phyloP scores from a whole-genome alignment of 2,329 filamentous ascomycete species.

The Rhynchosporium secalis region DNA sequence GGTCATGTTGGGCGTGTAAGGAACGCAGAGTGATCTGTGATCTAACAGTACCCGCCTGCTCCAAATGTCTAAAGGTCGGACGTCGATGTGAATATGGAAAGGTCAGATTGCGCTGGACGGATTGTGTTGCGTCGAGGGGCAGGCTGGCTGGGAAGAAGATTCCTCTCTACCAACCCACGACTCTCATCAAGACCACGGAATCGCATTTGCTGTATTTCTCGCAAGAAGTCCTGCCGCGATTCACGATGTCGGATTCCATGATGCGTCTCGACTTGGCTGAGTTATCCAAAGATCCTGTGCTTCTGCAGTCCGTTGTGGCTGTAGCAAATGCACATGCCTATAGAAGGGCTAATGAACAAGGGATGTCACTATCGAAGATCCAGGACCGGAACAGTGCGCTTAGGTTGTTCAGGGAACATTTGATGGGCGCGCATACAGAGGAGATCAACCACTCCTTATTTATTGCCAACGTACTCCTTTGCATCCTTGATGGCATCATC shows the following conservation, averaged over 20 bases:
- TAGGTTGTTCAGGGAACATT: slow-evolving; percentile 40
- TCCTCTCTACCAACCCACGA: slow-evolving; percentile 35
- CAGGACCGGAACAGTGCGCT: slow-evolving; percentile 35
- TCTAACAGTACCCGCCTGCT: slow-evolving; percentile 42
- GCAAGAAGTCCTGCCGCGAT: slow-evolving; percentile 35
- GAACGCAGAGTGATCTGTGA: slow-evolving; percentile 48
- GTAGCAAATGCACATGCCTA: slow-evolving; percentile 35
- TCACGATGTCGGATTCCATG: slow-evolving; percentile 36
- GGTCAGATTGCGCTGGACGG: slow-evolving; percentile 46
- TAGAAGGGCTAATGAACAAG: slow-evolving; percentile 29
- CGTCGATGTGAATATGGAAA: slow-evolving; percentile 43
- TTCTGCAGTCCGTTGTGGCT: slow-evolving; percentile 33
- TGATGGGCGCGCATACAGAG: slow-evolving; percentile 40
- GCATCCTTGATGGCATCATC: slow-evolving; percentile 41
- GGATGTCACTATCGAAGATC: slow-evolving; percentile 31
- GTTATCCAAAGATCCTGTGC: slow-evolving; percentile 32
- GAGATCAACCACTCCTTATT: slow-evolving; percentile 41
- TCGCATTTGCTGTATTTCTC: slow-evolving; percentile 37
- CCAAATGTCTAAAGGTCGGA: slow-evolving; percentile 41
- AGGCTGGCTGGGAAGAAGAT: slow-evolving; percentile 38
- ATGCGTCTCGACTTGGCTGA: slow-evolving; percentile 31
- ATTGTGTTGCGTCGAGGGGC: slow-evolving; percentile 41
- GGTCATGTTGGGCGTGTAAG: slow-evolving; percentile 49
- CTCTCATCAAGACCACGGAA: slow-evolving; percentile 35
- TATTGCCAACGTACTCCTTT: slow-evolving; percentile 46